phyloP scores from a whole-genome alignment of 495 filamentous ascomycete species.

The Talaromyces proteolyticus region DNA sequence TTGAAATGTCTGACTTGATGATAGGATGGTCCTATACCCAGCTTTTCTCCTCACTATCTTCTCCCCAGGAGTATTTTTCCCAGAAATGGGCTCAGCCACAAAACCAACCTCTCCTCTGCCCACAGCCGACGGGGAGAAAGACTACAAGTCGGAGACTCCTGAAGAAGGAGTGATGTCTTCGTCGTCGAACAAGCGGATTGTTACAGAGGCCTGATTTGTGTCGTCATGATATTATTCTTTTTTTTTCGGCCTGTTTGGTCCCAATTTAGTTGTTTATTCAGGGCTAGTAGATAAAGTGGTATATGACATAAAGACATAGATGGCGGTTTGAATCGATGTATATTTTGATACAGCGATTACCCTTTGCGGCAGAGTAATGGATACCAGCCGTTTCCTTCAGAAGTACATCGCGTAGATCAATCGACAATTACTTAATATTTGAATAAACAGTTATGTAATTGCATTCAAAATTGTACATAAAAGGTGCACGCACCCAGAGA shows the following conservation, averaged over 20 bases:
- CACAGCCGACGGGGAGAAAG: not conserved
- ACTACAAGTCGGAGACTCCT: not conserved
- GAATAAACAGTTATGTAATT: not conserved
- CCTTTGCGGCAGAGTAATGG: too few species aligned
- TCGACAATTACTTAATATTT: too few species aligned
- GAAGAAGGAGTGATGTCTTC: not conserved
- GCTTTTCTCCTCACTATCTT: constrained; percentile 37
- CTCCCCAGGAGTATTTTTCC: constrained; percentile 45
- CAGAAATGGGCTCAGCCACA: constrained; percentile 24
- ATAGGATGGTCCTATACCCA: constrained; percentile 45
- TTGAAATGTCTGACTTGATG: too few species aligned
- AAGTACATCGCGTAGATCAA: too few species aligned
- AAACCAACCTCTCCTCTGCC: not conserved
- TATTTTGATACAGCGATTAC: too few species aligned
- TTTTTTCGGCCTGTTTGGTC: not conserved
- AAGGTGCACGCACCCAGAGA: too few species aligned
- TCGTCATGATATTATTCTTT: too few species aligned
- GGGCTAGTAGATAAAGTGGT: too few species aligned
- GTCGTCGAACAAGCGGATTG: not conserved
- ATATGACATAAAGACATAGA: too few species aligned
- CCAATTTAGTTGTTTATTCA: too few species aligned
- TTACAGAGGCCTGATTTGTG: not conserved
- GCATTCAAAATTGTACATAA: not conserved
- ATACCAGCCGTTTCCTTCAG: too few species aligned
- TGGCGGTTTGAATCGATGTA: too few species aligned